A percentile compares a stretch with the other conserved stretches of the same genome.
phyloP scores from a whole-genome alignment of 768 basidiomycete species.

The Psilocybe sp. region DNA sequence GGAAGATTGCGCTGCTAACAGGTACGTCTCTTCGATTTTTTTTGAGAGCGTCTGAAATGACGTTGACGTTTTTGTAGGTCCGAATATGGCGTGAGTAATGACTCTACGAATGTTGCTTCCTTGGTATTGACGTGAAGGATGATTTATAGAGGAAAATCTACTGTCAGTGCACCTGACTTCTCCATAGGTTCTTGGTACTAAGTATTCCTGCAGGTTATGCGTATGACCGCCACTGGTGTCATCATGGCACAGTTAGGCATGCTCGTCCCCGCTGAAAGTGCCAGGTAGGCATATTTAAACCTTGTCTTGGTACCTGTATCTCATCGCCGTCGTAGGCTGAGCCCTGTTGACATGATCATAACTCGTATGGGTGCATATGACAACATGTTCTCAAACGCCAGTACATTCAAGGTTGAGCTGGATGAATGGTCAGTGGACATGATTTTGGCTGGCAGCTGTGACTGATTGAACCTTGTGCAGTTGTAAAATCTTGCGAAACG shows the following conservation, averaged over 20 bases:
- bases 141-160: constrained; percentile 33
- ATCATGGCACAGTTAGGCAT: constrained; percentile 96
- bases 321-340: constrained; percentile 47
- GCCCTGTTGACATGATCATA: constrained; percentile 87
- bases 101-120: not conserved
- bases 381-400: constrained; percentile 91
- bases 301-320: not conserved
- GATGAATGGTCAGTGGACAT: constrained; percentile 77
- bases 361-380: constrained; percentile 99
- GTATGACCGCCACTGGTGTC: constrained; percentile 94
- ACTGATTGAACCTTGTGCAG: constrained; percentile 33
- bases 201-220: constrained; percentile 60
- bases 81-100: constrained; percentile 78
- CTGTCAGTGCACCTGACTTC: constrained; percentile 21
- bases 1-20: constrained; percentile 82
- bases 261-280: constrained; percentile 84
- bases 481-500: constrained; percentile 90
- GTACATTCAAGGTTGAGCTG: constrained; percentile 97
- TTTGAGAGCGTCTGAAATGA: not conserved
- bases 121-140: not conserved
- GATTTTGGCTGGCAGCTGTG: not conserved
- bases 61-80: constrained; percentile 42
- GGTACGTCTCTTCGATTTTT: constrained; percentile 42
- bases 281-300: constrained; percentile 47
- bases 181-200: not conserved